A percentile compares a stretch with the other conserved stretches of the same genome.
Conservation (phyloP, 108 stramenopile genomes). For the Schizochytrium sp. region DNA sequence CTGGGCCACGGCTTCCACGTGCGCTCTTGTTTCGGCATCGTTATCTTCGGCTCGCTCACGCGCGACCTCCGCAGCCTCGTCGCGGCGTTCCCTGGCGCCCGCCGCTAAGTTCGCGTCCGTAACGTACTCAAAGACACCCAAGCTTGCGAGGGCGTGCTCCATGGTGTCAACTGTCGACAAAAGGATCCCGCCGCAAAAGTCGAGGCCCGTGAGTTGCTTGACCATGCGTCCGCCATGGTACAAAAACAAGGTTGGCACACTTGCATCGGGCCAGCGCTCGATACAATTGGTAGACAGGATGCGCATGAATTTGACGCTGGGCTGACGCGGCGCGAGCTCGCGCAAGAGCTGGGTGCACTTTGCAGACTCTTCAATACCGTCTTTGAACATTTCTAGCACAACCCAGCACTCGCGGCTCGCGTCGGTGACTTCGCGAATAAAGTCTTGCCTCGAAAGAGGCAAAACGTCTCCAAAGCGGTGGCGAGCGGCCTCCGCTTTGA, state of each 20-base stretch:
- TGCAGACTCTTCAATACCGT: constrained; percentile 31
- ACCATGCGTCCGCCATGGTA: constrained; percentile 72
- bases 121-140: background rate
- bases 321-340: constrained; percentile 31
- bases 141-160: background rate
- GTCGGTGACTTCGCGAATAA: constrained; percentile 47
- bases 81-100: background rate
- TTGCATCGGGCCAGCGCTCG: constrained; percentile 76
- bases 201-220: constrained; percentile 57
- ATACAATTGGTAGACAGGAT: constrained; percentile 69
- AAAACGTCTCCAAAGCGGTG: constrained; percentile 38
- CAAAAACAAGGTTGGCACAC: constrained; percentile 77
- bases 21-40: background rate
- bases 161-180: background rate
- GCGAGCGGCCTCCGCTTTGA: constrained; percentile 27
- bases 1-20: background rate
- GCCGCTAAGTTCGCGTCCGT: background rate
- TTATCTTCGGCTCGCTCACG: background rate
- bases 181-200: background rate
- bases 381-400: constrained; percentile 43
- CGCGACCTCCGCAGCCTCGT: background rate
- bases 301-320: constrained; percentile 64
- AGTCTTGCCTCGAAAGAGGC: constrained; percentile 42
- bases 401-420: constrained; percentile 35
- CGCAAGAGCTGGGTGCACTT: constrained; percentile 21